Evolutionary conservation across 2,329 filamentous ascomycete genomes (phyloP), one percentile per base, ranked within the genome.

Genomic region (Exophiala sideris): DNA sequence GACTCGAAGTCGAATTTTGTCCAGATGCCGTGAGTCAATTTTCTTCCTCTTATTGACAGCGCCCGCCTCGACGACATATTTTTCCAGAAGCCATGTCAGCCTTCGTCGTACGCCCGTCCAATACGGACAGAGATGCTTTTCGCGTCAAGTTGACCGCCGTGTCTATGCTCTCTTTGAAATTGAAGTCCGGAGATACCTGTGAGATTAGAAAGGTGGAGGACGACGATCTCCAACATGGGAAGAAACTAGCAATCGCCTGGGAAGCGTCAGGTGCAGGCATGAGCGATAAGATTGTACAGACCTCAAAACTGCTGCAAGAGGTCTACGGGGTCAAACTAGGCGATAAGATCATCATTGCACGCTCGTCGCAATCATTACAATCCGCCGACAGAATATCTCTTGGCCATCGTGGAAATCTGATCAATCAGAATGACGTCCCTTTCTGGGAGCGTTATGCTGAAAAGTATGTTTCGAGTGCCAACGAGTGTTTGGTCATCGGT

Each of bases 261-360:
- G 72, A 76, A 38, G 79, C 82, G 3, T 66, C 76, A 5, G 75
- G 85, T 67, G 84, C 85, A 64, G 60, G 59, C 6, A 75, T 89
- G 61, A 80, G 84, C 65, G 83, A 82, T 61, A 81, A 85, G 58
- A 78, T 89, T 52, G 76, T 88, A 46, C 79, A 91, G 76, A 82
- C 89, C 74, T 85, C 88, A 18, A 85, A 88, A 58, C 77, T 83
- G 5, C 82, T 95, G 50, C 86, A 88, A 58, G 85, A 88, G 34
- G 80, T 83, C 5, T 87, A 87, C 61, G 83, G 82, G 1, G 80
- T 95, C 62, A 86, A 86, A 57, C 75, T 94, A 3, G 84, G 84
- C 12, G 87, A 91, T 45, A 80, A 83, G 47, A 75, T 95, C 45
- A 77, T 79, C 6, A 79, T 91, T 20, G 74, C 78, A 2, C 78